A percentile compares a stretch with the other conserved stretches of the same genome.
Conservation (phyloP, 73 alveolate genomes). For the Tetrahymena elliotti region DNA sequence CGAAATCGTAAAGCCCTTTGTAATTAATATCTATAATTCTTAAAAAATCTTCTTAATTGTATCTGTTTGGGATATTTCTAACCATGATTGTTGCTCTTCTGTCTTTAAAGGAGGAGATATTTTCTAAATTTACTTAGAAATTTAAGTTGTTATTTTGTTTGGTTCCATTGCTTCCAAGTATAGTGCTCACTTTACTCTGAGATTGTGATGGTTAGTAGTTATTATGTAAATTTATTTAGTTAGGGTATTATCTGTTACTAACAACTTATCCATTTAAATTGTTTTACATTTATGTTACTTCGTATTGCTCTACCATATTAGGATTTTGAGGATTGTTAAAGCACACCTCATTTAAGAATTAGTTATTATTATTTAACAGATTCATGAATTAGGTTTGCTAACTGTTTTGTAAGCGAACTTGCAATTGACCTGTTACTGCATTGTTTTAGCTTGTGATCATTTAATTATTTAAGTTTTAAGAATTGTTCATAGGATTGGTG, state of each 20-base stretch:
- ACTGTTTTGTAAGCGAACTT: not conserved
- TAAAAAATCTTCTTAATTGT: slow-evolving; percentile 68
- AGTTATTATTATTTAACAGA: not conserved
- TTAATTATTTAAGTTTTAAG: not conserved
- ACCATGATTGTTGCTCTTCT: slow-evolving; percentile 94
- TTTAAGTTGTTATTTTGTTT: not conserved
- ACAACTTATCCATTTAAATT: not conserved
- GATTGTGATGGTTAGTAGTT: not conserved
- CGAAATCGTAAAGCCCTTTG: slow-evolving; percentile 65
- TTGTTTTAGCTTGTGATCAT: not conserved
- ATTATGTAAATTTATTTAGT: not conserved
- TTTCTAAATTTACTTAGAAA: not conserved
- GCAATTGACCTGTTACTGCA: not conserved
- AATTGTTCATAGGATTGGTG: not conserved
- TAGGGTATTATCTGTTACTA: not conserved
- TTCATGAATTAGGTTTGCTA: not conserved
- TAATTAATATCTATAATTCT: slow-evolving; percentile 74
- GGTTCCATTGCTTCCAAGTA: not conserved
- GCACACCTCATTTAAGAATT: not conserved
- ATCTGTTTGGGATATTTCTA: slow-evolving; percentile 95
- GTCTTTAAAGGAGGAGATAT: slow-evolving; percentile 4
- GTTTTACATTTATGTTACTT: not conserved
- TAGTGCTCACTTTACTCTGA: not conserved
- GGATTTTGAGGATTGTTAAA: not conserved
- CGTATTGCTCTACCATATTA: not conserved